Evolutionary conservation across 306 rosid species (phyloP).

Genomic region (Glycine latifolia): DNA sequence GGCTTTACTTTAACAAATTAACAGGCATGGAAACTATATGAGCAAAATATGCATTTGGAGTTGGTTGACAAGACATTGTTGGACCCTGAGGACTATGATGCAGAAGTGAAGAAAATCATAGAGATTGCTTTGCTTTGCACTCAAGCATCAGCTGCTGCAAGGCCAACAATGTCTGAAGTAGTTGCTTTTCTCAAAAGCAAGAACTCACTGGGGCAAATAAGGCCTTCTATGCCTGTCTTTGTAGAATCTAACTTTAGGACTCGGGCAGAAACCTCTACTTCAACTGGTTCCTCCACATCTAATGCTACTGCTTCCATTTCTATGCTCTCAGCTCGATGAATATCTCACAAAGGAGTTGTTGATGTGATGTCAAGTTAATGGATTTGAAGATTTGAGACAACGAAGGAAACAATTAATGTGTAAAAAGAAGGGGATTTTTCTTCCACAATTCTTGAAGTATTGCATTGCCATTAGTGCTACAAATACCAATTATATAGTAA

Average conservation of each 20-base stretch:
- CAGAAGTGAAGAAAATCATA: conserved; percentile 57
- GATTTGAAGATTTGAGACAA: not conserved
- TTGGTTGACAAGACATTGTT: conserved; percentile 59
- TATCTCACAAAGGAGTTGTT: not conserved
- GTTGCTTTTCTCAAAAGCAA: conserved; percentile 62
- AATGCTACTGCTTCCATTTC: conserved; percentile 69
- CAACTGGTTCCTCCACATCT: conserved; percentile 59
- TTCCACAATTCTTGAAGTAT: not conserved
- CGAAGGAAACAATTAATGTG: not conserved
- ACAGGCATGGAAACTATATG: conserved; percentile 70
- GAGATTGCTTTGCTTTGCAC: conserved; percentile 69
- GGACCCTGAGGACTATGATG: conserved; percentile 56
- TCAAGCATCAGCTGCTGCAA: conserved; percentile 61
- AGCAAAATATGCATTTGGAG: conserved; percentile 49
- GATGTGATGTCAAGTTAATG: not conserved
- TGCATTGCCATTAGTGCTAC: not conserved
- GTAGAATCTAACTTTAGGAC: conserved; percentile 54
- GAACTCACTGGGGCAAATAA: conserved; percentile 38
- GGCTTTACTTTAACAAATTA: not conserved
- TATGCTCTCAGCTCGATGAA: conserved; percentile 55
- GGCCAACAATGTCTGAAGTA: conserved; percentile 79
- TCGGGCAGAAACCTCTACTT: conserved; percentile 54
- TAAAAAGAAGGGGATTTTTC: not conserved
- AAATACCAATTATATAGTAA: not conserved
- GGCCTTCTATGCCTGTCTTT: conserved; percentile 66